A percentile compares a stretch with the other conserved stretches of the same genome.
These are phyloP conservation scores for Leccinum subgranulosum DNA, from an alignment of 768 basidiomycete genomes.

Conservation along the genomic window DNA sequence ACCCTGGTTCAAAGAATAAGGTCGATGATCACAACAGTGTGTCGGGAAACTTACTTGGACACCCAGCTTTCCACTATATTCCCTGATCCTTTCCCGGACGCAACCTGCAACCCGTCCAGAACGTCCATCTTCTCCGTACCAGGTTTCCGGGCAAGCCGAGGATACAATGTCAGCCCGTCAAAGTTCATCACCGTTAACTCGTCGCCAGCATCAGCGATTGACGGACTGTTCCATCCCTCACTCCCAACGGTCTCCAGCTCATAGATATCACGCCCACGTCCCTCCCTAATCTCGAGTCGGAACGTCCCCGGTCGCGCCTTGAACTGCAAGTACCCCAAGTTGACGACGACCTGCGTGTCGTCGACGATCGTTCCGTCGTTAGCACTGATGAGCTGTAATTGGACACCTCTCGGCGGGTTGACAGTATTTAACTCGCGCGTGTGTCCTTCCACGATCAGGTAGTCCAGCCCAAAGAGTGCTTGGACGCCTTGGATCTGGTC, in stretches of 20 bases:
- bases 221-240: slow-evolving; percentile 82
- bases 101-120: slow-evolving; percentile 45
- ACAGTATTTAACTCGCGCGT: slow-evolving; percentile 69
- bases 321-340: slow-evolving; percentile 95
- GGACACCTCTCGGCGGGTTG: slow-evolving; percentile 83
- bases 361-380: slow-evolving; percentile 49
- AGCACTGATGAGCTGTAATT: slow-evolving; percentile 69
- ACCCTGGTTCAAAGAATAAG: slow-evolving; percentile 32
- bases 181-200: slow-evolving; percentile 85
- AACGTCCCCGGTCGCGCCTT: slow-evolving; percentile 90
- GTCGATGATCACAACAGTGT: neutral
- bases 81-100: slow-evolving; percentile 28
- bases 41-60: slow-evolving; percentile 43
- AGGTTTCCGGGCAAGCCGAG: slow-evolving; percentile 60
- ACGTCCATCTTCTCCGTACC: slow-evolving; percentile 87
- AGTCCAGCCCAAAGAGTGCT: slow-evolving; percentile 84
- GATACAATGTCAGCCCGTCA: slow-evolving; percentile 86
- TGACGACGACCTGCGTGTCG: slow-evolving; percentile 91
- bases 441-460: slow-evolving; percentile 92
- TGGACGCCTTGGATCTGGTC: slow-evolving; percentile 57
- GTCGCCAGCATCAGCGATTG: slow-evolving; percentile 63
- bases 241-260: slow-evolving; percentile 82
- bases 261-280: slow-evolving; percentile 78
- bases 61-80: slow-evolving; percentile 48
- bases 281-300: slow-evolving; percentile 76